Conservation (phyloP, 768 basidiomycete species). For the Boletus pseudo-olivaceus region DNA sequence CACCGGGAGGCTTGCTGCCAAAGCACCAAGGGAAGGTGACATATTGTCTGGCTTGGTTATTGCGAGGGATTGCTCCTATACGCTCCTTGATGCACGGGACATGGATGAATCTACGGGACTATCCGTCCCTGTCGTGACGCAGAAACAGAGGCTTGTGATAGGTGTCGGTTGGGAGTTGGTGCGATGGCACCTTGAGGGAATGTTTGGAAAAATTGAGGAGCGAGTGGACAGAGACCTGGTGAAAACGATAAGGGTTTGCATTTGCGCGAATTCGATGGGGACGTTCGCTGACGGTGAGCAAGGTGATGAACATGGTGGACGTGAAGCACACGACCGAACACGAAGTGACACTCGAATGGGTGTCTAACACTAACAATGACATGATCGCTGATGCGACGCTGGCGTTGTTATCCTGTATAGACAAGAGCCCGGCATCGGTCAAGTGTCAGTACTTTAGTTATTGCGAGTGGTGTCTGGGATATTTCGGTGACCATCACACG, state of each 20-base stretch:
- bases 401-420: slow-evolving; percentile 83
- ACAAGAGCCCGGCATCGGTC: slow-evolving; percentile 90
- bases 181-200: slow-evolving; percentile 94
- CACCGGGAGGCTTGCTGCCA: slow-evolving; percentile 81
- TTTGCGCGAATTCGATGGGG: neutral
- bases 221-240: slow-evolving; percentile 59
- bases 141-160: slow-evolving; percentile 77
- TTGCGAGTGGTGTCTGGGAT: neutral
- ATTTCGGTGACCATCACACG: neutral
- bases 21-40: slow-evolving; percentile 64
- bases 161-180: slow-evolving; percentile 88
- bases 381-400: slow-evolving; percentile 97
- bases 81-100: slow-evolving; percentile 86
- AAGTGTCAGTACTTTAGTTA: slow-evolving; percentile 59
- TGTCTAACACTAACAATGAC: slow-evolving; percentile 87
- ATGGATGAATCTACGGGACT: slow-evolving; percentile 85
- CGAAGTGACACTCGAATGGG: slow-evolving; percentile 88
- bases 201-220: slow-evolving; percentile 80
- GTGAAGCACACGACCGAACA: slow-evolving; percentile 72
- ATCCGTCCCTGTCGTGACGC: slow-evolving; percentile 76
- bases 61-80: slow-evolving; percentile 91
- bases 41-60: slow-evolving; percentile 81
- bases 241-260: slow-evolving; percentile 62
- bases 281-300: neutral
- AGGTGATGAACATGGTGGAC: slow-evolving; percentile 90